Evolutionary conservation across 257 asterid species (phyloP), one percentile per base, ranked within the genome.

Genomic region (Verbascum thapsus): DNA sequence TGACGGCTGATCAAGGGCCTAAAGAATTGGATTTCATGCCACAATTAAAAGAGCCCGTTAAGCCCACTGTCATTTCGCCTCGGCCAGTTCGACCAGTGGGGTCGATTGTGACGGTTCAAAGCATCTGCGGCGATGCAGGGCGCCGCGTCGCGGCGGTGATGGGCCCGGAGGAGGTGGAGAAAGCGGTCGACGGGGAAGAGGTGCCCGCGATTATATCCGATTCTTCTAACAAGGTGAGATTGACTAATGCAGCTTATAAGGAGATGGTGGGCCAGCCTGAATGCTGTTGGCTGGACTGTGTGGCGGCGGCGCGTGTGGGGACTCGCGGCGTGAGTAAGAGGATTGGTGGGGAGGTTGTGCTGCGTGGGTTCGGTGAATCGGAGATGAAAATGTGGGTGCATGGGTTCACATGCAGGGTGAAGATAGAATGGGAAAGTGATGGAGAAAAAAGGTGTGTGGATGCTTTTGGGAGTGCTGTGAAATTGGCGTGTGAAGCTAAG

Each of bases 211-310:
- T 94, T 0, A 75, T 90, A 0, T 83, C 97, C 0, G 97, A 94
- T 18, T 85, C 96, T 0, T 70, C 48, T 20, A 84, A 90, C 66
- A 82, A 68, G 59, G 99, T 94, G 38, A 77, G 97, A 74, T 66
- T 84, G 19, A 70, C 86, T 10, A 94, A 94, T 57, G 66, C 96
- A 6, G 96, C 95, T 0, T 94, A 87, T 77, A 87, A 76, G 66
- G 97, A 85, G 67, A 82, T 94, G 94, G 80, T 87, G 7, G 97
- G 99, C 4, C 99, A 94, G 75, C 99, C 99, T 0, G 95, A 87
- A 40, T 94, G 97, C 64, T 74, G 83, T 49, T 94, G 99, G 99
- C 81, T 90, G 2, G 99, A 85, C 5, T 74, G 76, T 63, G 32
- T 5, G 70, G 67, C 3, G 69, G 78, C 9, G 70, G 74, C 47